phyloP scores from a whole-genome alignment of 768 basidiomycete species.

The Exsudoporus frostii region DNA sequence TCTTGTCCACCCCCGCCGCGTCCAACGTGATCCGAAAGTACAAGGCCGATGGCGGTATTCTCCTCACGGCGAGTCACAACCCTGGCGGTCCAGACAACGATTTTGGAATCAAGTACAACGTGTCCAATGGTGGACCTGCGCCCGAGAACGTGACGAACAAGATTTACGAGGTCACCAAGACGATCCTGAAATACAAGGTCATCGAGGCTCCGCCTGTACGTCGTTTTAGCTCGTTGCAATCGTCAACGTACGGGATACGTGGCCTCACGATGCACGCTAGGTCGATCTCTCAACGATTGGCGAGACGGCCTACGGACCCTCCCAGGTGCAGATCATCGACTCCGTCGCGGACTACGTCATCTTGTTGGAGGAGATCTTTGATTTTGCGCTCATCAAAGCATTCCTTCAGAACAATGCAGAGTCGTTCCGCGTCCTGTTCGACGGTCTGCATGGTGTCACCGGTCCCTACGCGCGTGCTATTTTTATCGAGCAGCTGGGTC shows the following conservation, averaged over 20 bases:
- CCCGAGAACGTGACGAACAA: conserved; percentile 95
- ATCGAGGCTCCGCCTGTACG: conserved; percentile 74
- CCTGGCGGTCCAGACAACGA: conserved; percentile 98
- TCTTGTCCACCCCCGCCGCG: conserved; percentile 95
- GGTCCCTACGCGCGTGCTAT: conserved; percentile 93
- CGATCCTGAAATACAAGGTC: conserved; percentile 79
- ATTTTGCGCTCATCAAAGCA: conserved; percentile 85
- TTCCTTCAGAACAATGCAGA: conserved; percentile 72
- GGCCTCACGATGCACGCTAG: conserved; percentile 34
- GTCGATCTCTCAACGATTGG: conserved; percentile 85
- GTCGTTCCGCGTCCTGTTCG: conserved; percentile 87
- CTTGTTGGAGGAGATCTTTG: conserved; percentile 87
- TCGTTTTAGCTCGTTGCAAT: conserved; percentile 4
- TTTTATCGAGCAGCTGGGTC: conserved; percentile 77
- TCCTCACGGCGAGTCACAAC: conserved; percentile 96
- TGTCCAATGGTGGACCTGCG: conserved; percentile 95
- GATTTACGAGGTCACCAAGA: conserved; percentile 90
- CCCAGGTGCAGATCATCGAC: conserved; percentile 88
- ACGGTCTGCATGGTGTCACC: conserved; percentile 94
- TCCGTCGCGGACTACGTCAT: conserved; percentile 86
- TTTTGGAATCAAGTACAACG: conserved; percentile 99
- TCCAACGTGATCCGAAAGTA: conserved; percentile 95
- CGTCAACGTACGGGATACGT: not conserved
- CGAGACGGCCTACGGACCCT: conserved; percentile 74
- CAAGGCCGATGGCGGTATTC: conserved; percentile 95